These are phyloP conservation scores for Cadophora sp. DNA, from an alignment of 2,329 filamentous ascomycete genomes.

Conservation along the genomic window DNA sequence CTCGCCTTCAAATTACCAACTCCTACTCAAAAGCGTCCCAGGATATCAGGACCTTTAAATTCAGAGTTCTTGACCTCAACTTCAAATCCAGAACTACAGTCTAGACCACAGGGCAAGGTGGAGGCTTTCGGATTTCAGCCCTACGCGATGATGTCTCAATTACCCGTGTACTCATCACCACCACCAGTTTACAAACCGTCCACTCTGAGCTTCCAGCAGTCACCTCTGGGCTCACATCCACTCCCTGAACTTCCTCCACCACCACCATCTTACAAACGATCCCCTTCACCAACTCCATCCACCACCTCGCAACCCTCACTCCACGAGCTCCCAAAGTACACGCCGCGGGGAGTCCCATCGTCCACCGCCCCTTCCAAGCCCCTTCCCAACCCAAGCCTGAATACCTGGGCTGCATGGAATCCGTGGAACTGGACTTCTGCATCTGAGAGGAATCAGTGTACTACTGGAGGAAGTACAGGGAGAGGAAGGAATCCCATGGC, in stretches of 20 bases:
- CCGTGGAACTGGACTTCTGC: constrained; percentile 5
- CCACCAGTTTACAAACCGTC: constrained; percentile 13
- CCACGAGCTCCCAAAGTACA: constrained; percentile 17
- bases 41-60: background rate
- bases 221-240: constrained; percentile 16
- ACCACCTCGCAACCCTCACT: constrained; percentile 5
- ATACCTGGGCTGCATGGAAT: constrained; percentile 5
- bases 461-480: background rate
- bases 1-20: background rate
- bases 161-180: background rate
- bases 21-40: background rate
- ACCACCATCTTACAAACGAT: constrained; percentile 18
- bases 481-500: constrained; percentile 3
- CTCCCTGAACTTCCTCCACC: constrained; percentile 4
- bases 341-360: background rate
- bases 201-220: constrained; percentile 17
- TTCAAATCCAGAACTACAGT: background rate
- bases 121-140: background rate
- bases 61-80: background rate
- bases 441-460: constrained; percentile 7
- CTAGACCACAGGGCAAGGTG: constrained; percentile 10
- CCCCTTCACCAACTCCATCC: background rate
- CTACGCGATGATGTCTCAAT: background rate
- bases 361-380: background rate
- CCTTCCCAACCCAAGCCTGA: background rate